Conservation (phyloP, 176 grass and related monocot species). For the Aegilops umbellulata region DNA sequence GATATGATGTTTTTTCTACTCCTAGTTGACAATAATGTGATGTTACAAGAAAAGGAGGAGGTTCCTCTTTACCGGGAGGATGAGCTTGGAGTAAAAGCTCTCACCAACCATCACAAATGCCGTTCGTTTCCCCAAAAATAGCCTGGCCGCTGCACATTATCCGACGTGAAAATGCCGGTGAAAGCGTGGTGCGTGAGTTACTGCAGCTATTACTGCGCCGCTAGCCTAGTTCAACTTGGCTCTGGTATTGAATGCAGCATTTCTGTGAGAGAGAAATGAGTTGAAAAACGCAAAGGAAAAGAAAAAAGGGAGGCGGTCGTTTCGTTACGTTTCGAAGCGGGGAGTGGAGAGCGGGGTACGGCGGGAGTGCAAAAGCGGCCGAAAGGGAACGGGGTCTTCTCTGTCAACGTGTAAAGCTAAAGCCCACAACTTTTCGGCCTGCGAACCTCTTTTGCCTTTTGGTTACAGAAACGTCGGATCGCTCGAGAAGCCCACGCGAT, state of each 20-base stretch:
- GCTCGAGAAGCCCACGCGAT: neutral
- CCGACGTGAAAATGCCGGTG: neutral
- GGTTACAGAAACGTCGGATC: neutral
- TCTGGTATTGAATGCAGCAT: neutral
- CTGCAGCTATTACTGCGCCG: neutral
- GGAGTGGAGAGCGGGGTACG: neutral
- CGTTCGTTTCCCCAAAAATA: neutral
- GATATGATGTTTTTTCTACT: too few species aligned
- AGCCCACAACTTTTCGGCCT: neutral
- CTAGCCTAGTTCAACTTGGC: neutral
- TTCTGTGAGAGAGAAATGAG: neutral
- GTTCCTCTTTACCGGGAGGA: too few species aligned
- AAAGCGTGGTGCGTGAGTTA: neutral
- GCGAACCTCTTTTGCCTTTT: neutral
- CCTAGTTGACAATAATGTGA: too few species aligned
- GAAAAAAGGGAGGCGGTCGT: neutral
- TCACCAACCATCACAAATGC: neutral
- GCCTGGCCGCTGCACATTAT: neutral
- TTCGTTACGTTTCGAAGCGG: neutral
- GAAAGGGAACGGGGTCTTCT: neutral
- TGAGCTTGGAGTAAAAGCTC: neutral
- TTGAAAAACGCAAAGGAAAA: neutral
- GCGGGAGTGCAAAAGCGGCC: neutral
- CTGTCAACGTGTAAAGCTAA: neutral
- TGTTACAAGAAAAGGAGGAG: too few species aligned